Conservation (phyloP, 495 filamentous ascomycete genomes). For the Tuber melanosporum region DNA sequence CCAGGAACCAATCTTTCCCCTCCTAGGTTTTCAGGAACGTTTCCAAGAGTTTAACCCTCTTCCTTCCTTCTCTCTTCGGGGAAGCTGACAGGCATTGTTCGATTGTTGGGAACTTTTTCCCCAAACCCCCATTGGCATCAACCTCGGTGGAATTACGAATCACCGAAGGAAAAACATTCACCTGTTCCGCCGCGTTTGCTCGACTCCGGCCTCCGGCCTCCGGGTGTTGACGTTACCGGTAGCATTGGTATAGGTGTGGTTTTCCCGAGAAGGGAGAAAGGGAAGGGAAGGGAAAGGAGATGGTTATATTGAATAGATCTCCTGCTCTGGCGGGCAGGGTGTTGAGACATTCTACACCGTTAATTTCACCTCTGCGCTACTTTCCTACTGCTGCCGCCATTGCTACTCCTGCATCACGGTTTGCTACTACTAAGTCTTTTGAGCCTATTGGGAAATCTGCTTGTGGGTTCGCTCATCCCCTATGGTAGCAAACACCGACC, state of each 20-base stretch:
- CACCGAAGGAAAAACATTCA: not conserved
- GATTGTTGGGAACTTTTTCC: not conserved
- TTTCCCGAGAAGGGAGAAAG: not conserved
- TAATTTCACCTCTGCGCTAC: not conserved
- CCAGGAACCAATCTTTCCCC: not conserved
- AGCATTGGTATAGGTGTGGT: not conserved
- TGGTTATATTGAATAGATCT: constrained; percentile 5
- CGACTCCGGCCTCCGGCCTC: not conserved
- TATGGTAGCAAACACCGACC: not conserved
- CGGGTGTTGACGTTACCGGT: not conserved
- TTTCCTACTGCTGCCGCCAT: not conserved
- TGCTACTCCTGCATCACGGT: not conserved
- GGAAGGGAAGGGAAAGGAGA: not conserved
- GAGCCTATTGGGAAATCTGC: not conserved
- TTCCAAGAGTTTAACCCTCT: not conserved
- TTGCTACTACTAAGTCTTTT: not conserved
- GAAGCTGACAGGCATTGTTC: not conserved
- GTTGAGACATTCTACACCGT: not conserved
- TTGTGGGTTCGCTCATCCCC: not conserved
- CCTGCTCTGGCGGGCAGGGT: not conserved
- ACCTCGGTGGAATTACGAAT: not conserved
- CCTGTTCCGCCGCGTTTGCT: not conserved
- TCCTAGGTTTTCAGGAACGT: not conserved
- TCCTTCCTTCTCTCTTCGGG: not conserved
- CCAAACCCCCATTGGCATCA: not conserved